These are phyloP conservation scores for Lippia alba DNA, from an alignment of 305 asterid genomes.

Conservation along the genomic window DNA sequence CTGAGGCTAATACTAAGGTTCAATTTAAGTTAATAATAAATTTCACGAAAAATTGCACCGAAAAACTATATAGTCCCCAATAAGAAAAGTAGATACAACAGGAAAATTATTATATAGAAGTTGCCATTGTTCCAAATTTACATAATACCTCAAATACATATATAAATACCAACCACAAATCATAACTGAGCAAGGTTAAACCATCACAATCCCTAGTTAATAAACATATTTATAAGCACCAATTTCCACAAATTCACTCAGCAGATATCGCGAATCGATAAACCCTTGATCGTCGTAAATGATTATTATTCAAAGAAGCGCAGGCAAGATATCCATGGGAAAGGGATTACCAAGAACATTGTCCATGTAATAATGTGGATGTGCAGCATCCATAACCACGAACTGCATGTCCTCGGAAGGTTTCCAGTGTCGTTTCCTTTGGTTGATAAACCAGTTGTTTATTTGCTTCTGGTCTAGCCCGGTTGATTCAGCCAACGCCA, in stretches of 20 bases:
- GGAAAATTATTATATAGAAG: too few species aligned
- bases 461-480: constrained; percentile 61
- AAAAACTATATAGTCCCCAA: too few species aligned
- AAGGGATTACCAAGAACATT: constrained; percentile 52
- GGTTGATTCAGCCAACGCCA: constrained; percentile 85
- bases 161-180: too few species aligned
- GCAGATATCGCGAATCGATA: background rate
- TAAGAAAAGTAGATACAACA: too few species aligned
- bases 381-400: constrained; percentile 85
- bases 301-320: constrained; percentile 38
- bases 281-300: background rate
- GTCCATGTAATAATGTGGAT: constrained; percentile 68
- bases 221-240: too few species aligned
- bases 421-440: constrained; percentile 74
- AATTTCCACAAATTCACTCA: constrained; percentile 11
- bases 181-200: too few species aligned
- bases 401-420: constrained; percentile 95
- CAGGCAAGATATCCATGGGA: constrained; percentile 50
- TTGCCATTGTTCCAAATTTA: too few species aligned
- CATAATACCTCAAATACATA: too few species aligned
- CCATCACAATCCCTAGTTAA: too few species aligned
- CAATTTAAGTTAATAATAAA: too few species aligned
- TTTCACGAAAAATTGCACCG: too few species aligned
- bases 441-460: constrained; percentile 54
- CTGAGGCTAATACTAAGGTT: too few species aligned